Percentiles rank a stretch among this genome's conserved stretches.
phyloP scores from a whole-genome alignment of 169 alveolate genomes.

The Toxoplasma gondii region DNA sequence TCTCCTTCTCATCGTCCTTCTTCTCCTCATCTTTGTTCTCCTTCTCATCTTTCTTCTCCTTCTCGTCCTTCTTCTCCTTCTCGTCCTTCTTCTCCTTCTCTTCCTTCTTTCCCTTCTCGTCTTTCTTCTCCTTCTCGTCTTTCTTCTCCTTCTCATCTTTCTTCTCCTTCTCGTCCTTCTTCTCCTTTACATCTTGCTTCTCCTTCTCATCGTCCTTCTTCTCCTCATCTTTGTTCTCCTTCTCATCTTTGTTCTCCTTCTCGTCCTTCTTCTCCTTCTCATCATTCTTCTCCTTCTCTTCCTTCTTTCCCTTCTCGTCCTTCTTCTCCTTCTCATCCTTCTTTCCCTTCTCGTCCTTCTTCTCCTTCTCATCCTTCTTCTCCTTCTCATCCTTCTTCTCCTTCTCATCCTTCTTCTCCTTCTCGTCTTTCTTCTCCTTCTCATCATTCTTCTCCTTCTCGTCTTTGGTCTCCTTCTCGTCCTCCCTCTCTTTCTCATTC shows the following conservation, averaged over 20 bases:
- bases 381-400: not conserved
- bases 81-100: constrained; percentile 29
- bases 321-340: not conserved
- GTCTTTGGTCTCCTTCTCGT: not conserved
- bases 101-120: not conserved
- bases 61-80: not conserved
- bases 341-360: not conserved
- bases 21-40: not conserved
- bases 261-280: not conserved
- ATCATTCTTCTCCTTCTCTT: not conserved
- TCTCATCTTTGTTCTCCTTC: not conserved
- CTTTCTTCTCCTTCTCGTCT: not conserved
- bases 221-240: not conserved
- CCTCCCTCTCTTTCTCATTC: not conserved
- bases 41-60: not conserved
- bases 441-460: not conserved
- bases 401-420: not conserved
- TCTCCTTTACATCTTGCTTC: not conserved
- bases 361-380: not conserved
- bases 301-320: not conserved
- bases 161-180: not conserved
- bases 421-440: not conserved
- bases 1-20: constrained; percentile 2
- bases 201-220: not conserved
- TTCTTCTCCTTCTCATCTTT: not conserved